Percentiles rank a stretch among this genome's conserved stretches.
Conservation (phyloP, 495 filamentous ascomycete genomes). For the Penicillium parvum region DNA sequence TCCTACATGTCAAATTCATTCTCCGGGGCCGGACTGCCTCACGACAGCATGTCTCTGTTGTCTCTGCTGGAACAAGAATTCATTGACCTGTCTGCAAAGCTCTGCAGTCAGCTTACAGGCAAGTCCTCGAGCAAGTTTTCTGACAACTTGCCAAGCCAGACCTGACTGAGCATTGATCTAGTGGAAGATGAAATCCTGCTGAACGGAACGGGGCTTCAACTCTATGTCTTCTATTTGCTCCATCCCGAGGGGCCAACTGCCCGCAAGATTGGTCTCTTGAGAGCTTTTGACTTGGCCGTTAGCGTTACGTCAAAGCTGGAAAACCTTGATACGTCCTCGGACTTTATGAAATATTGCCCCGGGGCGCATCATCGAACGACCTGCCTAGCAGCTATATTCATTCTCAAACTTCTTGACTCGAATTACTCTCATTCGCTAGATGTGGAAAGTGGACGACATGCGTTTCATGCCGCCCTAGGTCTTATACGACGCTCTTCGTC, state of each 20-base stretch:
- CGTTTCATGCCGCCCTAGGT: constrained; percentile 11
- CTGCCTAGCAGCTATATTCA: constrained; percentile 8
- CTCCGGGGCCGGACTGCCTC: background rate
- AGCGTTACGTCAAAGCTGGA: constrained; percentile 1
- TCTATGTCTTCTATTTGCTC: constrained; percentile 18
- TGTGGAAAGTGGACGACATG: constrained; percentile 6
- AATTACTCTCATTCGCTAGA: constrained; percentile 3
- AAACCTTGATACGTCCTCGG: background rate
- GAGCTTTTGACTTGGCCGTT: constrained; percentile 8
- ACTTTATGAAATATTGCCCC: constrained; percentile 6
- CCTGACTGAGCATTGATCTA: background rate
- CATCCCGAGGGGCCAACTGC: background rate
- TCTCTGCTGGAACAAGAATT: constrained; percentile 4
- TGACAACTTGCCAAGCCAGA: too few relatives aligned
- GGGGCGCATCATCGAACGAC: constrained; percentile 1
- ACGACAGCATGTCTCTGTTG: background rate
- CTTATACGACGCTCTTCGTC: constrained; percentile 6
- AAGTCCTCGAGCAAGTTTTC: background rate
- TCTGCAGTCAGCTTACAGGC: constrained; percentile 4
- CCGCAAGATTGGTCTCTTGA: constrained; percentile 9
- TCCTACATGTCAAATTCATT: constrained; percentile 3
- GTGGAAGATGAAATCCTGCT: constrained; percentile 10
- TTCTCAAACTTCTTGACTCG: constrained; percentile 10
- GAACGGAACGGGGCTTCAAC: constrained; percentile 4
- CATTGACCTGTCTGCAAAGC: background rate